These are phyloP conservation scores for Boletus bicolor DNA, from an alignment of 768 basidiomycete genomes.

Conservation along the genomic window DNA sequence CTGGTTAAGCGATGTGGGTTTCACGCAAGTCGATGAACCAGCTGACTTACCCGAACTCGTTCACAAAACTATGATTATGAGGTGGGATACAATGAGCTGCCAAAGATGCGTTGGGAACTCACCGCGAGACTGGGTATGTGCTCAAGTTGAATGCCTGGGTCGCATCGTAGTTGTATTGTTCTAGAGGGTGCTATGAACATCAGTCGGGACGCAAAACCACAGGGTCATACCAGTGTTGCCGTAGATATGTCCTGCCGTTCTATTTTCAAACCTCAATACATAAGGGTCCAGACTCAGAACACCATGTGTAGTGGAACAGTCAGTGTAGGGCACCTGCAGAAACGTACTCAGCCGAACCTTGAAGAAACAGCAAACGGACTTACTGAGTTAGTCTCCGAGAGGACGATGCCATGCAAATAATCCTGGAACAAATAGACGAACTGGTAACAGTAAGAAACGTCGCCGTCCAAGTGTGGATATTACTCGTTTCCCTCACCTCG, in stretches of 20 bases:
- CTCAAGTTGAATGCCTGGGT: slow-evolving; percentile 50
- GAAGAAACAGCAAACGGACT: slow-evolving; percentile 1
- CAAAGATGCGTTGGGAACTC: slow-evolving; percentile 2
- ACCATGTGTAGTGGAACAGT: slow-evolving; percentile 56
- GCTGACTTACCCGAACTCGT: slow-evolving; percentile 51
- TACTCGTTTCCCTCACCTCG: slow-evolving; percentile 35
- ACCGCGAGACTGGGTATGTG: slow-evolving; percentile 50
- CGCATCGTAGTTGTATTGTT: slow-evolving; percentile 57
- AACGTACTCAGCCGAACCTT: neutral
- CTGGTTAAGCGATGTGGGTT: neutral
- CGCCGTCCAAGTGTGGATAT: neutral
- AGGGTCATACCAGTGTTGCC: slow-evolving; percentile 45
- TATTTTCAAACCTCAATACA: slow-evolving; percentile 47
- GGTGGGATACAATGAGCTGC: neutral
- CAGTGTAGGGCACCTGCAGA: slow-evolving; percentile 51
- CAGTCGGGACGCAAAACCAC: neutral
- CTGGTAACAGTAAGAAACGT: slow-evolving; percentile 22
- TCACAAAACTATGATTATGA: slow-evolving; percentile 42
- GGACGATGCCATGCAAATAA: slow-evolving; percentile 40
- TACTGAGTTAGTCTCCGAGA: slow-evolving; percentile 48
- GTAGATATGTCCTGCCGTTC: slow-evolving; percentile 51
- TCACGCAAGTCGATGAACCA: neutral
- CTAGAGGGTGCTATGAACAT: slow-evolving; percentile 24
- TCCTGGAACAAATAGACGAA: slow-evolving; percentile 32
- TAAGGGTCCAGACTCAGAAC: slow-evolving; percentile 58